These are phyloP conservation scores for Raphanus sativus DNA, from an alignment of 345 rosid species.

Conservation along the genomic window DNA sequence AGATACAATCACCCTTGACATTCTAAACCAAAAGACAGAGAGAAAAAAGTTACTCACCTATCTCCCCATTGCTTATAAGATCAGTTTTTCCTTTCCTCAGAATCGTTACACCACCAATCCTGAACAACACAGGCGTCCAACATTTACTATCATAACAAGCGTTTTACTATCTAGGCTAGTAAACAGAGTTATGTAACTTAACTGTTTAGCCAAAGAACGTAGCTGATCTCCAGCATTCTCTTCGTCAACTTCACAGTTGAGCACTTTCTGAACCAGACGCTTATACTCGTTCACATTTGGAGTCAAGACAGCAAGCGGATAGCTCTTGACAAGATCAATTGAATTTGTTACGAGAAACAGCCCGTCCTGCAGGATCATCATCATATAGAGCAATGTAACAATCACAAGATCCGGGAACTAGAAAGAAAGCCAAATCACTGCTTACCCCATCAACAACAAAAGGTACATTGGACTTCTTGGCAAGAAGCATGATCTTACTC, in stretches of 20 bases:
- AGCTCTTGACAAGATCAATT: slow-evolving; percentile 68
- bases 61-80: slow-evolving; percentile 73
- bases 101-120: slow-evolving; percentile 90
- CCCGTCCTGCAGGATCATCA: slow-evolving; percentile 57
- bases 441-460: slow-evolving; percentile 86
- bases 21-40: neutral
- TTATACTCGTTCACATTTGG: slow-evolving; percentile 93
- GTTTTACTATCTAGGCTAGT: neutral
- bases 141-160: neutral
- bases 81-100: slow-evolving; percentile 83
- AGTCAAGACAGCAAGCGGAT: slow-evolving; percentile 79
- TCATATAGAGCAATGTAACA: neutral
- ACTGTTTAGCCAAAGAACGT: slow-evolving; percentile 69
- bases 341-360: slow-evolving; percentile 77
- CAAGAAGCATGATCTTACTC: slow-evolving; percentile 66
- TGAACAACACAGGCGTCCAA: slow-evolving; percentile 33
- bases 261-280: slow-evolving; percentile 75
- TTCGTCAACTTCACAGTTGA: slow-evolving; percentile 66
- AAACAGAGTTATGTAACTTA: slow-evolving; percentile 35
- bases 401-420: neutral
- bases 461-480: slow-evolving; percentile 69
- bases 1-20: neutral
- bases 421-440: neutral
- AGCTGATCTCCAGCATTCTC: slow-evolving; percentile 57
- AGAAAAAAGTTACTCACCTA: slow-evolving; percentile 47